Base-by-base conservation (phyloP, 2,329 filamentous ascomycete species). In the Nigrospora oryzae region DNA sequence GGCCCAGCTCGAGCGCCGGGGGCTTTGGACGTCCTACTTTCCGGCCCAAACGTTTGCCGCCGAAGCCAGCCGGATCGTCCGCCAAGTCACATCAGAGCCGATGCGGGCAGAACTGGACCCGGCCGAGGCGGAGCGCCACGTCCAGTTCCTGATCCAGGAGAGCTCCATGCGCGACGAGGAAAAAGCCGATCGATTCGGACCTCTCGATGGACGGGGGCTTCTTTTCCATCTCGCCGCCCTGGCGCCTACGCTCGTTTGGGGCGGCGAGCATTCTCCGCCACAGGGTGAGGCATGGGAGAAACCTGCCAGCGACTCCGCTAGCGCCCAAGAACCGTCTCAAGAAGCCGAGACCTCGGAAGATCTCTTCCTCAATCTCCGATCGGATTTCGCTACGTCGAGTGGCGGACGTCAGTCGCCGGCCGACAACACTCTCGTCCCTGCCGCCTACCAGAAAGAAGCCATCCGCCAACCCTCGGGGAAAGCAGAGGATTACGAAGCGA, bases 21-120 rank as follows among this genome's bases (percentile, higher is more conserved):
- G 64, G 1, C 60, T 73, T 8, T 57, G 70, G 36, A 55, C 59
- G 17, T 48, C 57, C 11, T 65, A 63, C 49, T 55, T 65, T 48
- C 42, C 47, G 40, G 56, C 33, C 54, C 28, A 46, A 44, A 4
- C 36, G 43, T 12, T 32, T 39, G 12, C 8, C 13, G 32, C 30
- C 8, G 41, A 17, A 7, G 45, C 45, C 6, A 7, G 19, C n/a
- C 33, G 36, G 30, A 46, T 46, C 32, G 28, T 43, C 10, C 11
- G 35, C 14, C 8, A 38, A 8, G 36, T 36, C 5, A 41, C 39
- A 16, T 33, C 31, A 10, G 39, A 41, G 13, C 39, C 34, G 16
- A 28, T 33, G 32, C 16, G 44, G 11, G 11, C 3, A 13, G 16
- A 28, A n/a, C 19, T 35, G 15, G n/a, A 15, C 15, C 28, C 17